Conservation (phyloP, 2,329 filamentous ascomycete genomes). For the Onygenales sp. region DNA sequence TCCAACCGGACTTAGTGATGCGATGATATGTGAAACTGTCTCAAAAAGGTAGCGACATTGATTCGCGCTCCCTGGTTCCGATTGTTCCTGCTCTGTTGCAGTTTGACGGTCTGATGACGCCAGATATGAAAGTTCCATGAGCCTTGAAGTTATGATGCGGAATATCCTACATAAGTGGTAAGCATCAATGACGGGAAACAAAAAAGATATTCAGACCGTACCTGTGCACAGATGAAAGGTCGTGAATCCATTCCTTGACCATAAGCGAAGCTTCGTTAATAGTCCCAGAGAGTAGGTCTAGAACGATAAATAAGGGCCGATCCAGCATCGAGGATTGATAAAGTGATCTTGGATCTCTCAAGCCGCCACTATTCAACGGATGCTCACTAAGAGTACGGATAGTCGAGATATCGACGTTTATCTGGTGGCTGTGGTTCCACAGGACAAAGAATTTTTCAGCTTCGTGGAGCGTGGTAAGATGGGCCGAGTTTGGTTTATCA, state of each 20-base stretch:
- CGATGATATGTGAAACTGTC: constrained; percentile 63
- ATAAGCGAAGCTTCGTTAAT: constrained; percentile 66
- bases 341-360: constrained; percentile 19
- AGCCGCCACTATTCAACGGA: constrained; percentile 6
- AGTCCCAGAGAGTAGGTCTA: constrained; percentile 69
- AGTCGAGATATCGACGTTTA: constrained; percentile 26
- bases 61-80: constrained; percentile 55
- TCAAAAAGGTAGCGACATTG: constrained; percentile 70
- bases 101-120: constrained; percentile 11
- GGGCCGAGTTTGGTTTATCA: constrained; percentile 24
- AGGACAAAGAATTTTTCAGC: constrained; percentile 32
- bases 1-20: constrained; percentile 56
- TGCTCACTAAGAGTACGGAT: constrained; percentile 20
- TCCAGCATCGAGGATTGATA: constrained; percentile 56
- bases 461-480: constrained; percentile 24
- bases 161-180: constrained; percentile 23
- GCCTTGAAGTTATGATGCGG: constrained; percentile 25
- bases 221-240: constrained; percentile 42
- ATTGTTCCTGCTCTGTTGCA: constrained; percentile 32
- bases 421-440: constrained; percentile 35
- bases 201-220: constrained; percentile 27
- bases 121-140: constrained; percentile 23
- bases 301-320: constrained; percentile 68
- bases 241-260: constrained; percentile 69
- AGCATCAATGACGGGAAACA: not conserved